Percentiles rank a stretch among this genome's conserved stretches.
Conservation (phyloP, 495 filamentous ascomycete species). For the Durotheca rogersii region DNA sequence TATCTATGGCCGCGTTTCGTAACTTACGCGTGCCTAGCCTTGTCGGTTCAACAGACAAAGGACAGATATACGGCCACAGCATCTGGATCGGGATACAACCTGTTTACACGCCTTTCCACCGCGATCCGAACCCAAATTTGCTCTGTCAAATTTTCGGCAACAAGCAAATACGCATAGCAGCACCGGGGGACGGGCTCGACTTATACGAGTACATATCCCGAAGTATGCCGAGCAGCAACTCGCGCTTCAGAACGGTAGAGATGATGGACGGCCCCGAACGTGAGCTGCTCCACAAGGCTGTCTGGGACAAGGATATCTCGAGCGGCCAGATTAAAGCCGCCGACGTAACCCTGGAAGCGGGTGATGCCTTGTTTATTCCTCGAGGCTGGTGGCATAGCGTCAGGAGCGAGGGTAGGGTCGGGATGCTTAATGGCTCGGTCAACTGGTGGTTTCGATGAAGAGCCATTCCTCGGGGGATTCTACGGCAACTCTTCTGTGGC, state of each 20-base stretch:
- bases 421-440: conserved; percentile 52
- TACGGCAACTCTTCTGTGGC: too few relatives aligned
- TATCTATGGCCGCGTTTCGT: conserved; percentile 59
- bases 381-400: conserved; percentile 97
- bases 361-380: conserved; percentile 85
- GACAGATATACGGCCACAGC: conserved; percentile 79
- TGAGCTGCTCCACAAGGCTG: conserved; percentile 59
- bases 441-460: conserved; percentile 86
- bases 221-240: conserved; percentile 49
- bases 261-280: conserved; percentile 86
- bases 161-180: conserved; percentile 72
- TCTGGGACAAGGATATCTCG: conserved; percentile 60
- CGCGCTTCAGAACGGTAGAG: conserved; percentile 72
- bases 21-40: conserved; percentile 71
- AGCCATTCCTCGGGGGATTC: not conserved
- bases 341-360: conserved; percentile 58
- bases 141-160: conserved; percentile 78
- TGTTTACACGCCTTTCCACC: conserved; percentile 85
- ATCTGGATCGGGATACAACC: conserved; percentile 86
- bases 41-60: conserved; percentile 60
- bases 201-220: conserved; percentile 64
- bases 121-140: conserved; percentile 91
- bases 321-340: not conserved
- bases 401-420: conserved; percentile 53
- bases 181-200: conserved; percentile 57